These are phyloP conservation scores for Phytopythium mirpurense DNA, from an alignment of 352 stramenopile species.

Conservation along the genomic window DNA sequence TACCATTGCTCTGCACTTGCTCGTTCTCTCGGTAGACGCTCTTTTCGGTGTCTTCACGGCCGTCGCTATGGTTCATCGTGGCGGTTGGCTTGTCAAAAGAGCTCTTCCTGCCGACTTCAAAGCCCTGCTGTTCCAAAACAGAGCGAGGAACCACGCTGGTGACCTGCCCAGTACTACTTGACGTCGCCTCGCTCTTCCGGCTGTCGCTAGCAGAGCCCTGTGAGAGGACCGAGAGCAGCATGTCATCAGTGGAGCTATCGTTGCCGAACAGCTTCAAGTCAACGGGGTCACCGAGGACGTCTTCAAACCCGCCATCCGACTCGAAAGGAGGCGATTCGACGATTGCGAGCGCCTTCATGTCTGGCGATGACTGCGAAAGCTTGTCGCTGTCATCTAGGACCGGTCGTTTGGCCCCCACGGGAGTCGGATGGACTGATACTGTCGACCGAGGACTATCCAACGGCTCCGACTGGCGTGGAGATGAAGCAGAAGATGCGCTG, in stretches of 20 bases:
- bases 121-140: not conserved
- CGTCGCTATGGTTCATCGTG: not conserved
- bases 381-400: not conserved
- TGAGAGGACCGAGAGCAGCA: not conserved
- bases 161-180: not conserved
- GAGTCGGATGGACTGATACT: not conserved
- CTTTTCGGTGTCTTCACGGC: not conserved
- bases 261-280: not conserved
- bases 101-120: not conserved
- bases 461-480: constrained; percentile 1
- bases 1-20: not conserved
- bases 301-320: not conserved
- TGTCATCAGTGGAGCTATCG: constrained; percentile 1
- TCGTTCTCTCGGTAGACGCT: not conserved
- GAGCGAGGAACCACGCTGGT: not conserved
- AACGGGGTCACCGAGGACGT: not conserved
- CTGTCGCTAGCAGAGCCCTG: not conserved
- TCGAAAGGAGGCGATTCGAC: constrained; percentile 1
- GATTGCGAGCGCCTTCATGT: not conserved
- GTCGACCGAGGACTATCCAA: constrained; percentile 1
- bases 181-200: not conserved
- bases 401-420: not conserved
- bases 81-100: not conserved
- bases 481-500: not conserved
- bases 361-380: not conserved